Evolutionary conservation across 768 basidiomycete species (phyloP).

Genomic region (Arthromyces matolae): DNA sequence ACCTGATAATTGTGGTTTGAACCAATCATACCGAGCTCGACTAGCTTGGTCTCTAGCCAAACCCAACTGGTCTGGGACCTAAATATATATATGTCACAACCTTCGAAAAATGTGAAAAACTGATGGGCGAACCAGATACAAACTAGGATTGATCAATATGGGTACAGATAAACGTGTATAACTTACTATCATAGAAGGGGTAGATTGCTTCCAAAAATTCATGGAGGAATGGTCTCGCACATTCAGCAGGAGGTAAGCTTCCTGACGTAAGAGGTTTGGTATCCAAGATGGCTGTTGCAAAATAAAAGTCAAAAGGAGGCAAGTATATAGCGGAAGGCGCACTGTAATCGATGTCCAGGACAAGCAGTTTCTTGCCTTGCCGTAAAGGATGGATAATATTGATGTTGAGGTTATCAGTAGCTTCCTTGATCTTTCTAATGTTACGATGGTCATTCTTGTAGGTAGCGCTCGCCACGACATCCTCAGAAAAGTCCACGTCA

Average conservation of each 20-base stretch:
- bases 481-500: constrained; percentile 73
- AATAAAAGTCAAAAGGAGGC: constrained; percentile 6
- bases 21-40: constrained; percentile 84
- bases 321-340: constrained; percentile 16
- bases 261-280: constrained; percentile 84
- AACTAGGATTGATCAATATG: constrained; percentile 32
- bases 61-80: constrained; percentile 88
- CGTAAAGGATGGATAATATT: constrained; percentile 77
- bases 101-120: not conserved
- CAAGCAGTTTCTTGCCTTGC: constrained; percentile 74
- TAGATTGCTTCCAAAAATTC: constrained; percentile 80
- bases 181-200: constrained; percentile 73
- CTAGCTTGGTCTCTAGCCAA: constrained; percentile 85
- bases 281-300: constrained; percentile 65
- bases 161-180: too few species aligned
- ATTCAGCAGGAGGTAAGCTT: constrained; percentile 74
- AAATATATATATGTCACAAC: not conserved
- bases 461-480: constrained; percentile 50
- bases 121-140: constrained; percentile 66
- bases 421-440: constrained; percentile 74
- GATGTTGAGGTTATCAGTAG: constrained; percentile 56
- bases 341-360: constrained; percentile 91
- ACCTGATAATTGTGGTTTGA: constrained; percentile 69
- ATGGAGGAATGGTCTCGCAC: constrained; percentile 79
- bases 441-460: constrained; percentile 80